A percentile compares a stretch with the other conserved stretches of the same genome.
These are phyloP conservation scores for Dendrostoma leiphaemia DNA, from an alignment of 2,329 filamentous ascomycete species.

Conservation along the genomic window DNA sequence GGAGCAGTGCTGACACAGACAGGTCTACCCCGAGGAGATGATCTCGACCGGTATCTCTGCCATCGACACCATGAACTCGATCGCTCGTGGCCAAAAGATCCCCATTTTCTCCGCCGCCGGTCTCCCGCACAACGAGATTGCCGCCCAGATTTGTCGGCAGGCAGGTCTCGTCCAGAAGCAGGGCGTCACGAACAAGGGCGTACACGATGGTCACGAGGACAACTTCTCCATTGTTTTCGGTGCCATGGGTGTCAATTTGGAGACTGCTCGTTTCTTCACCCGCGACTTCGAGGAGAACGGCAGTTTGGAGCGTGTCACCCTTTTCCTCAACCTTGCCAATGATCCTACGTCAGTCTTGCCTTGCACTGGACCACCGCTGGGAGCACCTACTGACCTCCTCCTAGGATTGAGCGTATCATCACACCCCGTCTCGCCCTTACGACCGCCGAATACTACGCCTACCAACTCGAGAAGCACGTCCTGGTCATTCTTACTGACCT, in stretches of 20 bases:
- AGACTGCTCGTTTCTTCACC: constrained; percentile 97
- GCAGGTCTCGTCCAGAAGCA: constrained; percentile 82
- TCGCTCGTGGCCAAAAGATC: constrained; percentile 98
- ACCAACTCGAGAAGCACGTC: constrained; percentile 99
- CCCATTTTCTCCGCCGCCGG: constrained; percentile 98
- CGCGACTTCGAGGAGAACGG: constrained; percentile 99
- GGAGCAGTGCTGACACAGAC: constrained; percentile 20
- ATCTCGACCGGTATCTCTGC: constrained; percentile 99
- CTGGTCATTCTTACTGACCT: constrained; percentile 97
- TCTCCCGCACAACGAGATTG: constrained; percentile 99
- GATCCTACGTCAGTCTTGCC: constrained; percentile 78
- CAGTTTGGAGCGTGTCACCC: constrained; percentile 91
- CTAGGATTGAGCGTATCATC: constrained; percentile 97
- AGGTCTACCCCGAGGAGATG: constrained; percentile 99
- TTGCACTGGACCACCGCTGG: neutral
- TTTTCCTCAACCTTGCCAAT: constrained; percentile 99
- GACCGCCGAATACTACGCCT: constrained; percentile 99
- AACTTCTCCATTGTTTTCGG: constrained; percentile 99
- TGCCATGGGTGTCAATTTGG: constrained; percentile 99
- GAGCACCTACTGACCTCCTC: constrained; percentile 12
- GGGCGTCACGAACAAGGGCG: constrained; percentile 83
- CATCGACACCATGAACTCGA: constrained; percentile 97
- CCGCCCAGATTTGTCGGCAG: constrained; percentile 97
- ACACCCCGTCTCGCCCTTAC: constrained; percentile 97
- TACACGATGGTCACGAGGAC: constrained; percentile 95